A percentile compares a stretch with the other conserved stretches of the same genome.
phyloP scores from a whole-genome alignment of 441 rosid species.

The Raphanus hybrid region DNA sequence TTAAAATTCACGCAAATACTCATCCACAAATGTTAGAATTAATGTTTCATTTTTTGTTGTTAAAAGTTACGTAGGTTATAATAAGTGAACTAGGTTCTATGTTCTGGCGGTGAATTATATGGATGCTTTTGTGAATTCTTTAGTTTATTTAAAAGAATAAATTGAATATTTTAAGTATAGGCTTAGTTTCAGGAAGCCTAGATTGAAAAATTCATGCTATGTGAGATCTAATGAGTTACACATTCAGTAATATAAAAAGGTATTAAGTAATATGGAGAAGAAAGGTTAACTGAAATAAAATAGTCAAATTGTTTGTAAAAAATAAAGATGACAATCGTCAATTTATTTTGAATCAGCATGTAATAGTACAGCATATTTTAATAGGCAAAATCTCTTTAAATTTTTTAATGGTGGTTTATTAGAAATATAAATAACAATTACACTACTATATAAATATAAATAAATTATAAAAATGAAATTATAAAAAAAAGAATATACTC shows the following conservation, averaged over 20 bases:
- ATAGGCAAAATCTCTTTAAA: background rate
- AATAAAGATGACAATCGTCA: background rate
- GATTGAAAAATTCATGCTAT: constrained; percentile 29
- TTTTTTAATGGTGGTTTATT: background rate
- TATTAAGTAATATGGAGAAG: background rate
- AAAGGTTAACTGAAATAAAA: constrained; percentile 2
- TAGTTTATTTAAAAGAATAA: background rate
- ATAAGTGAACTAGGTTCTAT: constrained; percentile 39
- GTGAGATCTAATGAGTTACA: constrained; percentile 23
- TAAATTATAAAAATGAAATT: background rate
- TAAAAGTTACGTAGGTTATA: constrained; percentile 10
- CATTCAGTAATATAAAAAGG: background rate
- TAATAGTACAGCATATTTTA: constrained; percentile 17
- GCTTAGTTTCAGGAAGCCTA: constrained; percentile 15
- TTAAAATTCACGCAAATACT: constrained; percentile 25
- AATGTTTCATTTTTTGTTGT: background rate
- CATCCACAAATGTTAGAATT: constrained; percentile 7
- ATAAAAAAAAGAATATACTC: background rate
- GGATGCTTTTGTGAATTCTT: constrained; percentile 31
- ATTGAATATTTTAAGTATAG: constrained; percentile 7
- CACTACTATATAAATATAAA: background rate
- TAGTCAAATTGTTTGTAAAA: constrained; percentile 13
- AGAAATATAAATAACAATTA: background rate
- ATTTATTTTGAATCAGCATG: constrained; percentile 26
- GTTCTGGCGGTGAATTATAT: constrained; percentile 41